Evolutionary conservation across 768 basidiomycete species (phyloP).

Genomic region (Pulveroboletus sp.): DNA sequence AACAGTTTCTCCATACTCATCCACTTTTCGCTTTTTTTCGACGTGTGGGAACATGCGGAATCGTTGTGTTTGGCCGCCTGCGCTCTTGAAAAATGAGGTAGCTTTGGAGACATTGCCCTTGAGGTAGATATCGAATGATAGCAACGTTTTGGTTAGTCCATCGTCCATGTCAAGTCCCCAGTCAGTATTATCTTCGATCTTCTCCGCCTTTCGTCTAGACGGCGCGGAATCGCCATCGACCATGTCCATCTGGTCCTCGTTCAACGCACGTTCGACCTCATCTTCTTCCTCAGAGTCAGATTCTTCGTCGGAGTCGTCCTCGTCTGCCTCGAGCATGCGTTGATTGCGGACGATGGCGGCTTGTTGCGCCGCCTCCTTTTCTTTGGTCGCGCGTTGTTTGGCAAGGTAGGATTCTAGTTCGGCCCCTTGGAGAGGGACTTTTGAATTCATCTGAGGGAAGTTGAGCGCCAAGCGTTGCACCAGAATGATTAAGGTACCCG

Average conservation of each 20-base stretch:
- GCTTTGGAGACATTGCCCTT: slow-evolving; percentile 92
- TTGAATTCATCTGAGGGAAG: slow-evolving; percentile 67
- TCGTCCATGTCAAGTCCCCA: slow-evolving; percentile 79
- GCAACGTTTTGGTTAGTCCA: slow-evolving; percentile 61
- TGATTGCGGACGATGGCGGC: slow-evolving; percentile 79
- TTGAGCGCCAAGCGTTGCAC: slow-evolving; percentile 2
- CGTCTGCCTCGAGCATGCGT: slow-evolving; percentile 90
- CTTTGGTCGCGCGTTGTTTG: slow-evolving; percentile 70
- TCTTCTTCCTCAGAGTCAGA: slow-evolving; percentile 69
- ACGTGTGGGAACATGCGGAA: slow-evolving; percentile 98
- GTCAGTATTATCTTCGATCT: slow-evolving; percentile 50
- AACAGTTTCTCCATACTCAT: slow-evolving; percentile 92
- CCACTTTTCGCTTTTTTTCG: slow-evolving; percentile 87
- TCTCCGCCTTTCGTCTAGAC: slow-evolving; percentile 43
- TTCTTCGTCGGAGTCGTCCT: slow-evolving; percentile 74
- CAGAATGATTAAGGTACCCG: slow-evolving; percentile 42
- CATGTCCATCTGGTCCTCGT: slow-evolving; percentile 46
- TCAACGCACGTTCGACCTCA: slow-evolving; percentile 47
- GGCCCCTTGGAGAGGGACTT: slow-evolving; percentile 82
- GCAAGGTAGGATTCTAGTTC: slow-evolving; percentile 81
- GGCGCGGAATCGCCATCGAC: slow-evolving; percentile 32
- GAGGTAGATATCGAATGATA: slow-evolving; percentile 95
- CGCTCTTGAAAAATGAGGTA: slow-evolving; percentile 82
- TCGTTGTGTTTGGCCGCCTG: slow-evolving; percentile 65
- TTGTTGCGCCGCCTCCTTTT: slow-evolving; percentile 83